Evolutionary conservation across 2,329 filamentous ascomycete species (phyloP), one percentile per base, ranked within the genome.

Genomic region (Talaromyces sp.): DNA sequence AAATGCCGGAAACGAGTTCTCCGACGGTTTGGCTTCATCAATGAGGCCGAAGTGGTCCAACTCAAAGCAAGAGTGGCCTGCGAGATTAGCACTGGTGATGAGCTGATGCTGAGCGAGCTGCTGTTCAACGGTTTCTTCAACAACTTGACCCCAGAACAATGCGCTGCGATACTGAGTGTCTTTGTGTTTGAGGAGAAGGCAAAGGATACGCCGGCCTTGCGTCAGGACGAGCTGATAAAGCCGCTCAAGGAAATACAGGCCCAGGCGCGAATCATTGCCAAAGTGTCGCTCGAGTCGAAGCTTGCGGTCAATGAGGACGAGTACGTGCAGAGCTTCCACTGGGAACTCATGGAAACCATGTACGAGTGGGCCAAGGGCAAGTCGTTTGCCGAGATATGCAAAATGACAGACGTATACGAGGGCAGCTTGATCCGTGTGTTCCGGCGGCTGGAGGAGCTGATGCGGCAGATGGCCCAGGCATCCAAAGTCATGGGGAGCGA

Each of bases 381-480:
- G 67, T 87, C 90, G 0, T 99, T 99, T 79, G 86, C 90, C 0
- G 88, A 96, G 68, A 97, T 99, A 64, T 98, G 95, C 78, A 96
- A 96, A 91, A 97, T 99, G 93, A 98, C 95, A 29, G 93, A 97
- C 69, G 91, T 93, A 29, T 99, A 97, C 76, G 95, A 99, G 79
- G 95, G 95, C 62, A 97, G 91, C 61, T 81, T 99, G 63, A 98
- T 99, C 68, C 91, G 95, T 55, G 86, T 97, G 43, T 99, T 99
- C 86, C 89, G 95, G 58, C 90, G 95, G 21, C 82, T 99, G 32
- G 95, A 99, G 77, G 95, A 99, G 78, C 82, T 97, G 61, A 81
- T 99, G 38, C 86, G 95, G 66, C 95, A 99, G 76, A 96, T 98
- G 84, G 93, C 89, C 17, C 90, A 98, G 78, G 95, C 93, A 26